phyloP scores from a whole-genome alignment of 352 stramenopile genomes.

The Phytophthora syringae region DNA sequence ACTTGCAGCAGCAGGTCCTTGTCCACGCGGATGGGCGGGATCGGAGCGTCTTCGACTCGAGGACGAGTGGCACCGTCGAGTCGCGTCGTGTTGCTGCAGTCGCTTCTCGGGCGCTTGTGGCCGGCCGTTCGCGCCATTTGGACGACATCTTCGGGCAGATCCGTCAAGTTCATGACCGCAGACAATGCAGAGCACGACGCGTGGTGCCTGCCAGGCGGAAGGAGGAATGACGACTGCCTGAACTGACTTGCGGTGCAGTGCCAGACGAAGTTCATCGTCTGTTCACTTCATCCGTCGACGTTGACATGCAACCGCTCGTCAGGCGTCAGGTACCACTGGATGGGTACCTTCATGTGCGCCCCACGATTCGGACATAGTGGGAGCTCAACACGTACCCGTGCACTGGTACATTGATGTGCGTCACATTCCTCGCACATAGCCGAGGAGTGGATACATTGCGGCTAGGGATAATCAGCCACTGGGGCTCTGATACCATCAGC shows the following conservation, averaged over 20 bases:
- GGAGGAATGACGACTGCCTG: slow-evolving; percentile 26
- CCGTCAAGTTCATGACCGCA: slow-evolving; percentile 28
- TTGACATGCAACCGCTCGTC: slow-evolving; percentile 28
- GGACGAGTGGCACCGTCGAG: neutral
- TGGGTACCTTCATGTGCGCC: too few species aligned
- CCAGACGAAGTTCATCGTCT: neutral
- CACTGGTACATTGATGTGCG: slow-evolving; percentile 4
- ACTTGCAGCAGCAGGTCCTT: slow-evolving; percentile 49
- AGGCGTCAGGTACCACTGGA: too few species aligned
- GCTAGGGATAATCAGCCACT: too few species aligned
- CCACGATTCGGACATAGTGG: too few species aligned
- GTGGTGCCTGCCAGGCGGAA: slow-evolving; percentile 11
- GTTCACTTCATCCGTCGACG: slow-evolving; percentile 31
- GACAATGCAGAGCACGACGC: neutral
- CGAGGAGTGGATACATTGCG: slow-evolving; percentile 17
- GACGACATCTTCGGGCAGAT: slow-evolving; percentile 19
- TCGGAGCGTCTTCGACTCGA: slow-evolving; percentile 16
- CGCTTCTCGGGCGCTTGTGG: slow-evolving; percentile 22
- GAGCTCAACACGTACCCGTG: slow-evolving; percentile 10
- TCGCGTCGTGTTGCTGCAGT: slow-evolving; percentile 2
- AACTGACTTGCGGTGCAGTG: slow-evolving; percentile 7
- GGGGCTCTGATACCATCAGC: slow-evolving; percentile 15
- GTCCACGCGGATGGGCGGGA: slow-evolving; percentile 42
- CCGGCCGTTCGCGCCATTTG: neutral
- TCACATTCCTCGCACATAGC: slow-evolving; percentile 5